Conservation (phyloP, 1,284 basidiomycete species). For the Meripilus lineatus region DNA sequence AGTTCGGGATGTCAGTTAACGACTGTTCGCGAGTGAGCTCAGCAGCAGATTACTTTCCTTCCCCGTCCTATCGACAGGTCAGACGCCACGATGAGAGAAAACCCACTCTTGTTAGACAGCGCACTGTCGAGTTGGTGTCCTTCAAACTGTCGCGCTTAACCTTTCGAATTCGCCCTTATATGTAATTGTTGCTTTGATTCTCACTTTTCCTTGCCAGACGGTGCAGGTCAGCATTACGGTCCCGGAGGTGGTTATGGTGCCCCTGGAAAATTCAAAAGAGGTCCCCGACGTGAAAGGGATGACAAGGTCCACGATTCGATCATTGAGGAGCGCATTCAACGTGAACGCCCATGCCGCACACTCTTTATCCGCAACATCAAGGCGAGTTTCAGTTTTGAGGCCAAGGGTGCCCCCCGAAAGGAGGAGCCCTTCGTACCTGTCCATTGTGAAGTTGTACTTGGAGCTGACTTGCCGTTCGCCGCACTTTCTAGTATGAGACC, state of each 20-base stretch:
- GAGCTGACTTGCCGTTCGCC: constrained; percentile 2
- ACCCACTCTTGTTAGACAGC: too few species aligned
- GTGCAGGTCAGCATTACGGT: constrained; percentile 47
- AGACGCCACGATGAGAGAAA: too few species aligned
- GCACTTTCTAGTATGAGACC: constrained; percentile 76
- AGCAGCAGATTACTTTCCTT: constrained; percentile 9
- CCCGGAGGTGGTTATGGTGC: constrained; percentile 49
- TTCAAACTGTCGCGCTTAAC: too few species aligned
- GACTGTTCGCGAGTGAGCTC: constrained; percentile 32
- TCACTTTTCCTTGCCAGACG: constrained; percentile 52
- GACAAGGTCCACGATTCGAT: constrained; percentile 82
- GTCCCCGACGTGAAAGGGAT: constrained; percentile 62
- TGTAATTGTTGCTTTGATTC: constrained; percentile 35
- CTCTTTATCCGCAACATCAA: constrained; percentile 97
- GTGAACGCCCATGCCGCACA: constrained; percentile 91
- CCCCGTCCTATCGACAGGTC: too few species aligned
- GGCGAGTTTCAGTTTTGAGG: constrained; percentile 50
- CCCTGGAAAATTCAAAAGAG: constrained; percentile 34
- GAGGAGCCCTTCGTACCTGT: constrained; percentile 1
- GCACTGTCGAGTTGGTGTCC: too few species aligned
- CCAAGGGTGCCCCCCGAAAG: neutral
- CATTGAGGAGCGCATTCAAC: constrained; percentile 85
- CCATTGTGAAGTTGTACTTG: neutral
- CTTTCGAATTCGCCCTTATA: too few species aligned
- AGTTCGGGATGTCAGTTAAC: constrained; percentile 38